Evolutionary conservation across 1,139 yeast genomes (phyloP).

Genomic region (Geotrichum bryndzae): DNA sequence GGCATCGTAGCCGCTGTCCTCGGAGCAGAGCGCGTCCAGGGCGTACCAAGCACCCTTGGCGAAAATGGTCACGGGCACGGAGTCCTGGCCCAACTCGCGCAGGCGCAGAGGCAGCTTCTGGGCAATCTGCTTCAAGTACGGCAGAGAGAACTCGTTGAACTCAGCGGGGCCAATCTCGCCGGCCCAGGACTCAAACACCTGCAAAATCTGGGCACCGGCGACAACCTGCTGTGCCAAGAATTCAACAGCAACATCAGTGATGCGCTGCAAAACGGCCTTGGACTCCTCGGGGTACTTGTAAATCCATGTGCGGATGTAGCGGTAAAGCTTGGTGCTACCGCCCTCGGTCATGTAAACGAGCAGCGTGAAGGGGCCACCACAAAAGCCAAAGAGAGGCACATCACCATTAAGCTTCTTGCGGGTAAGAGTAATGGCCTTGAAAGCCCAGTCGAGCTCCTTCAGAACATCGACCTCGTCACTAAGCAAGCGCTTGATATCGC

Average conservation of each 20-base stretch:
- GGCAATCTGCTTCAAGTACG: conserved; percentile 76
- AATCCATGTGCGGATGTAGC: conserved; percentile 90
- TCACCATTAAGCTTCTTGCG: conserved; percentile 78
- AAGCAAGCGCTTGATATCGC: conserved; percentile 53
- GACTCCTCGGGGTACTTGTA: conserved; percentile 70
- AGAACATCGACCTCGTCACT: conserved; percentile 60
- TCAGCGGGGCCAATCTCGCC: conserved; percentile 91
- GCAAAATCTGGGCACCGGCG: conserved; percentile 97
- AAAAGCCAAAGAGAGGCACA: conserved; percentile 90
- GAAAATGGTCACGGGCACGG: conserved; percentile 81
- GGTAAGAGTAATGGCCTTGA: conserved; percentile 82
- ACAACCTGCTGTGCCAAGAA: conserved; percentile 90
- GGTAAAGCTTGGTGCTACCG: conserved; percentile 86
- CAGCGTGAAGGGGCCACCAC: conserved; percentile 98
- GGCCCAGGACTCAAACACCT: conserved; percentile 96
- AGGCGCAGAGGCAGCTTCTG: conserved; percentile 63
- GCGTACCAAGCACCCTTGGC: conserved; percentile 99
- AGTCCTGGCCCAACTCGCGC: conserved; percentile 65
- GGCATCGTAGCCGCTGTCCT: conserved; percentile 70
- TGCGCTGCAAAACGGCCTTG: conserved; percentile 65
- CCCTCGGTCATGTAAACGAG: conserved; percentile 97
- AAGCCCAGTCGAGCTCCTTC: conserved; percentile 87
- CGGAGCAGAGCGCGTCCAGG: conserved; percentile 63
- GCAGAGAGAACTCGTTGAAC: conserved; percentile 80
- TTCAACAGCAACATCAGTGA: conserved; percentile 85